These are phyloP conservation scores for Hypoxylon sp. DNA, from an alignment of 2,329 filamentous ascomycete species.

Conservation along the genomic window DNA sequence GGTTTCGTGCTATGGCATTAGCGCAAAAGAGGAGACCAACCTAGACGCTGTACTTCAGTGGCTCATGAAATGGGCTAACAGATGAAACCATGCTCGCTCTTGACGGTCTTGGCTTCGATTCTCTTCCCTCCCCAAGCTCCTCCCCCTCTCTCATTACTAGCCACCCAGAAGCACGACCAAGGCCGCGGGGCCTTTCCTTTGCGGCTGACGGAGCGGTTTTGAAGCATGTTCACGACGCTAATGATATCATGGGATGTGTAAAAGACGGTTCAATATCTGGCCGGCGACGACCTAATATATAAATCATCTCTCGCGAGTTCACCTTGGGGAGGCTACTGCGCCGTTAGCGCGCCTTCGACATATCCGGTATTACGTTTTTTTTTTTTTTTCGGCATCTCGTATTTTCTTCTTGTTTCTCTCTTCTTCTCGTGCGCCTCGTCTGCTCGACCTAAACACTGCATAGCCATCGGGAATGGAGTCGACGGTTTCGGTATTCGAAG, in stretches of 20 bases:
- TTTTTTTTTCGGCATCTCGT: constrained; percentile 35
- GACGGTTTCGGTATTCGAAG: constrained; percentile 34
- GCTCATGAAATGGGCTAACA: constrained; percentile 88
- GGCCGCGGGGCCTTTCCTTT: constrained; percentile 11
- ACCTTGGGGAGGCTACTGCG: constrained; percentile 36
- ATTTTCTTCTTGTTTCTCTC: constrained; percentile 12
- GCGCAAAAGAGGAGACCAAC: constrained; percentile 98
- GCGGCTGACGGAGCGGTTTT: constrained; percentile 37
- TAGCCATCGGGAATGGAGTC: constrained; percentile 37
- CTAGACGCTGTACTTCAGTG: constrained; percentile 96
- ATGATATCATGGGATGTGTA: constrained; percentile 44
- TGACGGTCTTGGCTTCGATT: constrained; percentile 10
- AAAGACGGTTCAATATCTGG: constrained; percentile 42
- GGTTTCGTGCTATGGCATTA: constrained; percentile 98
- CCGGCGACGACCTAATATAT: constrained; percentile 47
- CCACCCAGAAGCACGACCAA: constrained; percentile 20
- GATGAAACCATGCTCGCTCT: constrained; percentile 55
- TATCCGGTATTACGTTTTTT: constrained; percentile 34
- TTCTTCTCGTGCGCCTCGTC: constrained; percentile 32
- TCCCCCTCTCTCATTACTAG: constrained; percentile 13
- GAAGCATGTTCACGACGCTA: constrained; percentile 44
- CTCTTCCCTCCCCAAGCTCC: constrained; percentile 6
- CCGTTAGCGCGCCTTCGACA: constrained; percentile 31
- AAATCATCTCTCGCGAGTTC: constrained; percentile 46
- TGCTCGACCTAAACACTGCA: constrained; percentile 37